Conservation (phyloP, 129 eudicot species). For the Flaveria brownii region DNA sequence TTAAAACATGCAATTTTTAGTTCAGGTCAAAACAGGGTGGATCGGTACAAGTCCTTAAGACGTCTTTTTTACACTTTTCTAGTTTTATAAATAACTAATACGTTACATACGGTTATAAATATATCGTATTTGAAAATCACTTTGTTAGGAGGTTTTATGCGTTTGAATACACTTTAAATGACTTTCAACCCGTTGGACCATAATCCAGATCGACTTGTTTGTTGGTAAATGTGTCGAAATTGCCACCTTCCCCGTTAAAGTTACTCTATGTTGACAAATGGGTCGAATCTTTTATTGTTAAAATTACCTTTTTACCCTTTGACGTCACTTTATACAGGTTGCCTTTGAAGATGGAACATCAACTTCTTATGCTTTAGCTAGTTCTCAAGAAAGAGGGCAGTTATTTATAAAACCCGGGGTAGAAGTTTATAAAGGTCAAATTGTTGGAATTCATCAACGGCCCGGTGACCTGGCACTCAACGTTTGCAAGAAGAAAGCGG, state of each 20-base stretch:
- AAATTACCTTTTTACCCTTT: slow-evolving; percentile 10
- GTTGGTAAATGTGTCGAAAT: neutral
- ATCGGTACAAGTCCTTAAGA: neutral
- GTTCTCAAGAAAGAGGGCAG: slow-evolving; percentile 96
- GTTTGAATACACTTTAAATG: neutral
- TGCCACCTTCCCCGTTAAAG: too few species aligned
- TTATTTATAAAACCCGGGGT: slow-evolving; percentile 75
- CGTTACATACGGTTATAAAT: neutral
- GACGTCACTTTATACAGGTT: slow-evolving; percentile 45
- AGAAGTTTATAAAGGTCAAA: slow-evolving; percentile 86
- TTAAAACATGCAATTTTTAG: neutral
- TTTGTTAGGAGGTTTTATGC: neutral
- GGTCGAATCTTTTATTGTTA: neutral
- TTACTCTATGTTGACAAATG: neutral
- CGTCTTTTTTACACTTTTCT: neutral
- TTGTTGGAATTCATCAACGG: slow-evolving; percentile 94
- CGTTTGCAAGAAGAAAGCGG: slow-evolving; percentile 97
- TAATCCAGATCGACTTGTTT: neutral
- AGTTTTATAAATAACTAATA: neutral
- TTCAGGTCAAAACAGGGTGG: neutral
- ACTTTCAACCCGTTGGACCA: neutral
- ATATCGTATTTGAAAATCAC: neutral
- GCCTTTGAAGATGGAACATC: slow-evolving; percentile 88
- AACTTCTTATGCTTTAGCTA: slow-evolving; percentile 77
- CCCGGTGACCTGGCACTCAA: slow-evolving; percentile 85